phyloP scores from a whole-genome alignment of 2,329 filamentous ascomycete species.

The Hortaea sp. region DNA sequence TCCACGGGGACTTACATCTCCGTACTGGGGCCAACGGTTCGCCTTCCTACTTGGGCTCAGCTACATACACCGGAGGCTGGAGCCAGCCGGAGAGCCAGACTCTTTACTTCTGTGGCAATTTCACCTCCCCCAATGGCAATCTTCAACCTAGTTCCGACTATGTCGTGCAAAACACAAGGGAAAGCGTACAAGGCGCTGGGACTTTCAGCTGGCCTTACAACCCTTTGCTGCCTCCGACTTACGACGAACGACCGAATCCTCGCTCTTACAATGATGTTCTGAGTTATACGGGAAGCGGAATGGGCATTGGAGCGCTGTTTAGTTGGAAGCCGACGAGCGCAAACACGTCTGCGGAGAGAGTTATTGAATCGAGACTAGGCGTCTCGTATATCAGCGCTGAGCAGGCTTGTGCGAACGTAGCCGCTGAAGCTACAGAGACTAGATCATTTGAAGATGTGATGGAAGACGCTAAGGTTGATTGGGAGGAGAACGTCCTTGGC shows the following conservation, averaged over 20 bases:
- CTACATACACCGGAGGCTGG: constrained; percentile 52
- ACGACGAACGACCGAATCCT: constrained; percentile 32
- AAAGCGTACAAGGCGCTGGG: background rate
- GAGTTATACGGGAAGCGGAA: constrained; percentile 21
- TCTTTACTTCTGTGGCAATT: constrained; percentile 49
- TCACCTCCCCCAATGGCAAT: background rate
- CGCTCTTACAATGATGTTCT: constrained; percentile 7
- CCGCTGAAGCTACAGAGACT: constrained; percentile 42
- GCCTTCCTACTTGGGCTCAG: constrained; percentile 34
- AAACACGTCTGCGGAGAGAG: constrained; percentile 26
- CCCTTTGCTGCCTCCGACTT: constrained; percentile 19
- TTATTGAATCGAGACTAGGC: constrained; percentile 40
- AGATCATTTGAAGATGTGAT: constrained; percentile 7
- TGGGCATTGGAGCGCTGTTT: constrained; percentile 26
- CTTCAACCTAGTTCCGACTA: background rate
- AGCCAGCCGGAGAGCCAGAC: constrained; percentile 50
- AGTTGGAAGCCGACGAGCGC: constrained; percentile 31
- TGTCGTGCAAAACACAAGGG: background rate
- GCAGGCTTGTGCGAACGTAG: constrained; percentile 49
- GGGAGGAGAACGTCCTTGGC: constrained; percentile 51
- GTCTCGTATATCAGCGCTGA: constrained; percentile 54
- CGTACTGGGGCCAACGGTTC: constrained; percentile 52
- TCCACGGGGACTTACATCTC: constrained; percentile 25
- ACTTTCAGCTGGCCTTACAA: background rate
- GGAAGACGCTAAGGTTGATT: constrained; percentile 38